Conservation (phyloP, 208 protist genomes). For the Lotmaria passim region DNA sequence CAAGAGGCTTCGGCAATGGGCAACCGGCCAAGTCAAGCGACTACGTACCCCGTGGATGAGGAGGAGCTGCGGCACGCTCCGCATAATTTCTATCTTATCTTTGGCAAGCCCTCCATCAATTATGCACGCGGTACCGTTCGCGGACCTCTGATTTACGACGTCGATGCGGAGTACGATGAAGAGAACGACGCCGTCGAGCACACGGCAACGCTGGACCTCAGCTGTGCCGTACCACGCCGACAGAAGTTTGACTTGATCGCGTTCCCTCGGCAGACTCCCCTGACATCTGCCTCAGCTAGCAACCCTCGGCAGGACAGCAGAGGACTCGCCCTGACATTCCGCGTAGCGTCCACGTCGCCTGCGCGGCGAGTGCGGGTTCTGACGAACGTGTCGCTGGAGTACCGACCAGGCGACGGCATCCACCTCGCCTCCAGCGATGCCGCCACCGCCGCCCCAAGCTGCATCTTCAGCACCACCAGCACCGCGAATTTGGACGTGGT, state of each 20-base stretch:
- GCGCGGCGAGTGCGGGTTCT: constrained; percentile 26
- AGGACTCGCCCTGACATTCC: constrained; percentile 27
- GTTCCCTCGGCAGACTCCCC: background rate
- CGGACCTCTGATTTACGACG: constrained; percentile 71
- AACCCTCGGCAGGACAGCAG: too few species aligned
- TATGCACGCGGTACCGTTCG: constrained; percentile 38
- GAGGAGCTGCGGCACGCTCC: constrained; percentile 37
- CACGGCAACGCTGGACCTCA: constrained; percentile 53
- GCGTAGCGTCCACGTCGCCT: constrained; percentile 15
- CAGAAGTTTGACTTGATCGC: constrained; percentile 29
- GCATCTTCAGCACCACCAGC: constrained; percentile 17
- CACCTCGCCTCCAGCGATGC: constrained; percentile 12
- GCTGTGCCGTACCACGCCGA: constrained; percentile 24
- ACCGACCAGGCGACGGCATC: constrained; percentile 18
- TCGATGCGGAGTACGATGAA: constrained; percentile 51
- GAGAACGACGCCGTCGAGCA: constrained; percentile 47
- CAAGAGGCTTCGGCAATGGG: too few species aligned
- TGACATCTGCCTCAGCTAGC: too few species aligned
- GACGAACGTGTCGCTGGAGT: constrained; percentile 16
- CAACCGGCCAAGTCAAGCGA: constrained; percentile 12
- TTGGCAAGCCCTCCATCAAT: constrained; percentile 59
- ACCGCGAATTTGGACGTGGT: constrained; percentile 11
- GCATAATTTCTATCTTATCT: constrained; percentile 66
- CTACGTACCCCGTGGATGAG: constrained; percentile 8
- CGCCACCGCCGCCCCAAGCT: background rate